Evolutionary conservation across 176 grass and related monocot species (phyloP), one percentile per base, ranked within the genome.

Genomic region (Calamus simplicifolius): DNA sequence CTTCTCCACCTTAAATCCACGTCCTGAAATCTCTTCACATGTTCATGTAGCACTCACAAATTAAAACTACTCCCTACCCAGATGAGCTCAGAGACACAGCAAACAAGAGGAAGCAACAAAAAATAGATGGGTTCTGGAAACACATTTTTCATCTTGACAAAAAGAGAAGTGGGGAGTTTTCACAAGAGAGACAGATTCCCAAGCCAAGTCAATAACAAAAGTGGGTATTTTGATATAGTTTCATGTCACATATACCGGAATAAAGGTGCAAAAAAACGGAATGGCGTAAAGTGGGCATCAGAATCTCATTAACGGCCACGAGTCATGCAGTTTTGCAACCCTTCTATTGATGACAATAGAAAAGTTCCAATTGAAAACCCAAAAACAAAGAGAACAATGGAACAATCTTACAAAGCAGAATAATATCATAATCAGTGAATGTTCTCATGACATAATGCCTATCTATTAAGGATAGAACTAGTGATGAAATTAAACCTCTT

Each of bases 121-220:
- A 21, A 52, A 54, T 59, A n/a, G 18, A 72, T 23, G 17, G 12
- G 1, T 38, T 52, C 25, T 68, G 43, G 52, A 57, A 53, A 49
- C 71, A 67, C 38, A 81, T 55, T 29, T 18, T 18, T 53, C 62
- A 51, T 54, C 28, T 38, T 19, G 55, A 57, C 14, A 56, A 51
- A 56, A 51, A 35, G 48, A 59, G 30, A 63, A 71, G 16, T 38
- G 27, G 27, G 17, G 50, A 7, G 18, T 35, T 21, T 61, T 58
- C 31, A 28, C 52, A 16, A 71, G 26, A 49, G 17, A 52, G 59
- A 69, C 29, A 76, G 56, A 82, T 76, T 71, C 72, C 52, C 58
- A 17, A 82, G 59, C 72, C 21, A 75, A 76, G 50, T 54, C 60
- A 58, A 70, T 49, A 51, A 55, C 27, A 21, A 72, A 72, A 43